phyloP scores from a whole-genome alignment of 768 basidiomycete species.

The Cantharellus anzutake region DNA sequence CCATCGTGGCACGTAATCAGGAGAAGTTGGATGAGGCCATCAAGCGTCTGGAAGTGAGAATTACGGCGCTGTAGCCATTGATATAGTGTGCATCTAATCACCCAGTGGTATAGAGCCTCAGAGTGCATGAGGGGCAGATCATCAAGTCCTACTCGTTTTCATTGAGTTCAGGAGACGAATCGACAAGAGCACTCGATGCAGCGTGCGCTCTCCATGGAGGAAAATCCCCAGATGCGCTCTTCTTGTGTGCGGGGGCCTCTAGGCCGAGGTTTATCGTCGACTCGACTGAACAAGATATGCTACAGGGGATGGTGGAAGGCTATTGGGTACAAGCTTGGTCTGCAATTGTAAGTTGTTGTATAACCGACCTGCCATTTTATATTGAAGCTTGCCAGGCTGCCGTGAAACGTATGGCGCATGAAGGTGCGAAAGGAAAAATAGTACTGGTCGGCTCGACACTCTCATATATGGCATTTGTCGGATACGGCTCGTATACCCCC shows the following conservation, averaged over 20 bases:
- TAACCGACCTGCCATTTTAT: neutral
- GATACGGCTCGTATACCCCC: slow-evolving; percentile 64
- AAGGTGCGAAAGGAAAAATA: slow-evolving; percentile 61
- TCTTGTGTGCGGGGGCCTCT: slow-evolving; percentile 59
- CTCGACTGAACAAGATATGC: slow-evolving; percentile 36
- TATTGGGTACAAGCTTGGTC: slow-evolving; percentile 40
- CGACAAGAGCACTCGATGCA: slow-evolving; percentile 41
- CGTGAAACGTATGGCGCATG: slow-evolving; percentile 30
- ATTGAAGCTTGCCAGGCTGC: slow-evolving; percentile 26
- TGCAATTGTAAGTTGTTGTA: slow-evolving; percentile 24
- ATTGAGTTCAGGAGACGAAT: slow-evolving; percentile 30
- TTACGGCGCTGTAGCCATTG: neutral
- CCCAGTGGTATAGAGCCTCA: neutral
- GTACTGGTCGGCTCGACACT: slow-evolving; percentile 35
- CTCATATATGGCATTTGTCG: slow-evolving; percentile 56
- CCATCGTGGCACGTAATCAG: slow-evolving; percentile 65
- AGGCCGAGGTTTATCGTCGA: slow-evolving; percentile 63
- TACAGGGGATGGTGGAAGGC: slow-evolving; percentile 33
- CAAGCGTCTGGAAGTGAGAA: slow-evolving; percentile 34
- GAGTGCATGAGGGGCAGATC: slow-evolving; percentile 23
- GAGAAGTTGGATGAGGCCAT: slow-evolving; percentile 41
- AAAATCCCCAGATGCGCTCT: slow-evolving; percentile 50
- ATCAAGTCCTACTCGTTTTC: slow-evolving; percentile 49
- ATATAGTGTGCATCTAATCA: neutral
- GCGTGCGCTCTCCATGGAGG: slow-evolving; percentile 37